These are phyloP conservation scores for Mycena polygramma DNA, from an alignment of 768 basidiomycete genomes.

Conservation along the genomic window DNA sequence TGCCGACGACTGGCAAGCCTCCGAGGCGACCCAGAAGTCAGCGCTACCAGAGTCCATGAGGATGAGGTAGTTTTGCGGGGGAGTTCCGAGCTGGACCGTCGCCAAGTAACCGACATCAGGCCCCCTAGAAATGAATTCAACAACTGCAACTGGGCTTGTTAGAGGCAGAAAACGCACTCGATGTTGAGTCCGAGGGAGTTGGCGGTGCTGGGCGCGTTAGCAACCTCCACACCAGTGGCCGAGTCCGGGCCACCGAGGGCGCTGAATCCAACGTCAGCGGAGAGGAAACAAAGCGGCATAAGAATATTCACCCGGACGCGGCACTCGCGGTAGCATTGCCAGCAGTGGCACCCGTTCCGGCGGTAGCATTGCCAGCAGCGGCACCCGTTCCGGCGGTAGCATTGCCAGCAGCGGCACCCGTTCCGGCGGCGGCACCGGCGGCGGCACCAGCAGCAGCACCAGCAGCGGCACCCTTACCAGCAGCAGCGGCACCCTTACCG, in stretches of 20 bases:
- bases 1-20: conserved; percentile 60
- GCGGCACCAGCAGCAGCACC: conserved; percentile 28
- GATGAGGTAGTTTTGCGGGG: conserved; percentile 65
- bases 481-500: conserved; percentile 53
- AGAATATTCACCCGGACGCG: not conserved
- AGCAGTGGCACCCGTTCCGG: conserved; percentile 14
- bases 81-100: conserved; percentile 76
- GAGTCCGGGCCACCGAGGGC: conserved; percentile 38
- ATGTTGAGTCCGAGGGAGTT: conserved; percentile 79
- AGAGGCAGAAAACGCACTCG: conserved; percentile 59
- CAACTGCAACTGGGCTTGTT: not conserved
- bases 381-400: conserved; percentile 11
- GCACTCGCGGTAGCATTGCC: conserved; percentile 23
- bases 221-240: conserved; percentile 52
- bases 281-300: not conserved
- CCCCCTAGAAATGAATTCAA: conserved; percentile 42
- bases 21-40: conserved; percentile 75
- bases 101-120: conserved; percentile 68
- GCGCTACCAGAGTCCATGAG: conserved; percentile 82
- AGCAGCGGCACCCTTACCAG: conserved; percentile 13
- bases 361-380: conserved; percentile 22
- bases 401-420: conserved; percentile 23
- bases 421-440: conserved; percentile 14
- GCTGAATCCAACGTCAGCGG: not conserved
- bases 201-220: conserved; percentile 52